Evolutionary conservation across 2,329 filamentous ascomycete species (phyloP).

Genomic region (Aspergillus thermomutatus): DNA sequence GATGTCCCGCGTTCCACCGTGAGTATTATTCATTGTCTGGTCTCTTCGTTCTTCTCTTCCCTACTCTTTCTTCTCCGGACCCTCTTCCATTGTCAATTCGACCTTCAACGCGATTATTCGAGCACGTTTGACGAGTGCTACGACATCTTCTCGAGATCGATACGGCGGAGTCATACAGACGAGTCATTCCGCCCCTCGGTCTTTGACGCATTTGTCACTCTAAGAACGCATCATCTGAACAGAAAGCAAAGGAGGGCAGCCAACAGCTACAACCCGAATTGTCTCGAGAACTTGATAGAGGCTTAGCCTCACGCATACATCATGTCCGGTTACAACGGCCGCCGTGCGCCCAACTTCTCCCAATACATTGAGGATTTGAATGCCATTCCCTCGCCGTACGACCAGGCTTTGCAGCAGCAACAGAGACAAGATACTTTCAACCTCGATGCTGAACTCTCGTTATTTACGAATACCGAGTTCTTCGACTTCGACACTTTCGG

Average conservation of each 20-base stretch:
- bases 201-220: not conserved
- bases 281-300: slow-evolving; percentile 1
- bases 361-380: slow-evolving; percentile 87
- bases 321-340: slow-evolving; percentile 74
- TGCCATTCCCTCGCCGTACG: slow-evolving; percentile 61
- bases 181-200: not conserved
- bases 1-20: not conserved
- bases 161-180: not conserved
- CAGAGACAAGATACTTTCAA: slow-evolving; percentile 61
- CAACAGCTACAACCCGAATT: not conserved
- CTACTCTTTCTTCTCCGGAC: not conserved
- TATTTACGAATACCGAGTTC: slow-evolving; percentile 81
- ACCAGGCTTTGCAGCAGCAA: slow-evolving; percentile 56
- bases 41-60: not conserved
- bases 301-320: slow-evolving; percentile 13
- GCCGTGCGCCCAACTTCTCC: slow-evolving; percentile 81
- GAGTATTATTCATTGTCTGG: not conserved
- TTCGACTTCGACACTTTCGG: slow-evolving; percentile 65
- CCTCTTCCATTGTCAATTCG: not conserved
- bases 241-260: not conserved
- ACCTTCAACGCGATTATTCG: not conserved
- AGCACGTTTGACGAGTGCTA: not conserved
- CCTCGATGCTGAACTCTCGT: slow-evolving; percentile 68
- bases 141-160: not conserved
- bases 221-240: not conserved